These are phyloP conservation scores for Geotrichum histeridarum DNA, from an alignment of 1,139 yeast species.

Conservation along the genomic window DNA sequence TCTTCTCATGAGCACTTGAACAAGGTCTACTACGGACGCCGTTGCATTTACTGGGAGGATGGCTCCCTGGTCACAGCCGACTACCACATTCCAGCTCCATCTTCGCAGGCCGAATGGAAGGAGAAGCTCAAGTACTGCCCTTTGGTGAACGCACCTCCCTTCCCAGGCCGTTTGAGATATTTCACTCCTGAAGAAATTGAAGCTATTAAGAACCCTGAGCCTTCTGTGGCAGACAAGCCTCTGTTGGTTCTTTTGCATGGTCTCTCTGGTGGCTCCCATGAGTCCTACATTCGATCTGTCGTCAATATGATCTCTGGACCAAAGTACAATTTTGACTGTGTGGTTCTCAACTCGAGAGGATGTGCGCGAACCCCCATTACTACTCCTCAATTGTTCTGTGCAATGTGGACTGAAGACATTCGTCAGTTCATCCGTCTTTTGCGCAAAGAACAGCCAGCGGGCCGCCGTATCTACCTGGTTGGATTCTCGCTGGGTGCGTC, in stretches of 20 bases:
- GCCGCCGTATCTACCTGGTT: conserved; percentile 65
- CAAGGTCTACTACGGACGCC: conserved; percentile 70
- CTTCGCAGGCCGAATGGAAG: conserved; percentile 47
- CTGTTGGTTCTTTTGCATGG: conserved; percentile 74
- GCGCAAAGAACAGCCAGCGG: conserved; percentile 51
- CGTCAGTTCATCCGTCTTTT: conserved; percentile 53
- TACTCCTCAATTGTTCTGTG: conserved; percentile 70
- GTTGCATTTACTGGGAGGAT: conserved; percentile 54
- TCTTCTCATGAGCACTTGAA: conserved; percentile 51
- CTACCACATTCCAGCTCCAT: conserved; percentile 56
- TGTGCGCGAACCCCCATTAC: conserved; percentile 80
- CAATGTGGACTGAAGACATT: conserved; percentile 67
- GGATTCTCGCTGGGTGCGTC: conserved; percentile 92
- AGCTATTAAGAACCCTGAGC: conserved; percentile 31
- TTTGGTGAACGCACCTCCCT: conserved; percentile 64
- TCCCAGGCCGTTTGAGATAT: conserved; percentile 75
- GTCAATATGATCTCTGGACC: conserved; percentile 26
- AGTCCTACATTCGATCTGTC: conserved; percentile 68
- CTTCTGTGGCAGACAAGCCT: conserved; percentile 45
- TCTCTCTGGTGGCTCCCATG: conserved; percentile 88
- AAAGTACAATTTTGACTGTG: conserved; percentile 50
- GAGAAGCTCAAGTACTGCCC: conserved; percentile 50
- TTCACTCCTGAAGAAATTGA: conserved; percentile 50
- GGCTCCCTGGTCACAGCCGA: conserved; percentile 73
- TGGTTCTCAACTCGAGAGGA: conserved; percentile 77